phyloP scores from a whole-genome alignment of 257 asterid genomes.

The Nicotiana attenuata region DNA sequence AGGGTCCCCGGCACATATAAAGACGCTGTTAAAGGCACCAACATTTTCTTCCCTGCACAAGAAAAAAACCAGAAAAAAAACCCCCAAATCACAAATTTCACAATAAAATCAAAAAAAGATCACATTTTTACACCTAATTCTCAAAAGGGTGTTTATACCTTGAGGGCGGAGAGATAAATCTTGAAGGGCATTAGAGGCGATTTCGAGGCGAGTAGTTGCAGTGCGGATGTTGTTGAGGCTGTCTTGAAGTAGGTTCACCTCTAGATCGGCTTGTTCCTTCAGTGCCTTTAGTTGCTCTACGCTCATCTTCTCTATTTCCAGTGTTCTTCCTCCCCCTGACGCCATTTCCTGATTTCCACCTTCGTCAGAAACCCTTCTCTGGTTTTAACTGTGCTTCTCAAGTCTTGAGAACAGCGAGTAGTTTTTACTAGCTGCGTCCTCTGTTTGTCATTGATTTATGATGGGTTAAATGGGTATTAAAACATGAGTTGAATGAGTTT shows the following conservation, averaged over 20 bases:
- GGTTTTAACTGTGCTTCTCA: neutral
- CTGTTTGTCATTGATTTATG: too few relatives aligned
- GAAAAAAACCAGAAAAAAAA: neutral
- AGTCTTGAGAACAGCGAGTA: too few relatives aligned
- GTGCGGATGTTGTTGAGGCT: constrained; percentile 82
- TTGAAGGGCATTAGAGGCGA: constrained; percentile 74
- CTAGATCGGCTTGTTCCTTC: constrained; percentile 80
- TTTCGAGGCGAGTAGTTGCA: constrained; percentile 76
- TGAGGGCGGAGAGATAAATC: constrained; percentile 80
- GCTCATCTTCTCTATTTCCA: constrained; percentile 68
- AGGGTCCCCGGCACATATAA: constrained; percentile 78
- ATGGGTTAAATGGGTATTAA: too few relatives aligned
- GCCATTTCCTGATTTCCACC: constrained; percentile 13
- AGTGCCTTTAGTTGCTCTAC: constrained; percentile 69
- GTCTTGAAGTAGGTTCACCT: constrained; percentile 75
- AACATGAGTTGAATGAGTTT: too few relatives aligned
- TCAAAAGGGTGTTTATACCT: constrained; percentile 26
- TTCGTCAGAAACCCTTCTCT: neutral
- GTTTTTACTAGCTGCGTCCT: too few relatives aligned
- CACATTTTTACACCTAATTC: neutral
- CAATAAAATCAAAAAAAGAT: neutral
- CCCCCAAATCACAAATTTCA: neutral
- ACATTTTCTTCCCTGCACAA: constrained; percentile 66
- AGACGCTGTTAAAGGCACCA: constrained; percentile 90
- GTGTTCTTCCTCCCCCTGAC: constrained; percentile 32